Percentiles rank a stretch among this genome's conserved stretches.
These are phyloP conservation scores for Allomyces javanicus DNA, from an alignment of 192 early-diverging fungal species.

Conservation along the genomic window DNA sequence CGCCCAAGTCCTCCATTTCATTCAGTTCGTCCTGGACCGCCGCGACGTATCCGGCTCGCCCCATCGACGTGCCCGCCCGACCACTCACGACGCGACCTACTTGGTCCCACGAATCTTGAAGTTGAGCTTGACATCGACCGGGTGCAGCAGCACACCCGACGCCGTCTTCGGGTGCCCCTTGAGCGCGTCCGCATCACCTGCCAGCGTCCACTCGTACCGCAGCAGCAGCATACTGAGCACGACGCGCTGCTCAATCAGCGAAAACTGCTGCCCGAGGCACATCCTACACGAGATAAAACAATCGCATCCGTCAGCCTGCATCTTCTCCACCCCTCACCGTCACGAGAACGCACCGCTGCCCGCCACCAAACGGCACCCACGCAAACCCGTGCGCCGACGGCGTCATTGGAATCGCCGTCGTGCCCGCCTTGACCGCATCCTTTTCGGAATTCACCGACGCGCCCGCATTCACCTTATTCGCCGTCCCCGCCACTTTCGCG, in stretches of 20 bases:
- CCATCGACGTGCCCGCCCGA: too few species aligned
- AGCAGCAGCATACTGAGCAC: constrained; percentile 26
- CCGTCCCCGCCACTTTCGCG: background rate
- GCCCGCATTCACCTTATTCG: background rate
- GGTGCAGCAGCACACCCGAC: background rate
- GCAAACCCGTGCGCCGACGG: constrained; percentile 5
- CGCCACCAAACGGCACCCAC: constrained; percentile 40
- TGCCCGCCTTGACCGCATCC: background rate
- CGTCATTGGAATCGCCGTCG: background rate
- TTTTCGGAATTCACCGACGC: too few species aligned
- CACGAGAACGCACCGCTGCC: constrained; percentile 9
- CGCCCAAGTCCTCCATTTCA: too few species aligned
- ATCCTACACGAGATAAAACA: background rate
- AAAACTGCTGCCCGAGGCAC: constrained; percentile 45
- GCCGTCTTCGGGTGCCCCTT: background rate
- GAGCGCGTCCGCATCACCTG: background rate
- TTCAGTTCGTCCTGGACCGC: too few species aligned
- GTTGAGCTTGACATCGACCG: background rate
- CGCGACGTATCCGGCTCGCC: too few species aligned
- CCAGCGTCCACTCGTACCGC: constrained; percentile 20
- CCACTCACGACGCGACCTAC: too few species aligned
- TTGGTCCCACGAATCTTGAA: too few species aligned
- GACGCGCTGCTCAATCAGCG: constrained; percentile 32
- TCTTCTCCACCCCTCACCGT: too few species aligned
- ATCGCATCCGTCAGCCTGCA: too few species aligned